Base-by-base conservation (phyloP, 495 filamentous ascomycete species). In the Amniculicola lignicola region DNA sequence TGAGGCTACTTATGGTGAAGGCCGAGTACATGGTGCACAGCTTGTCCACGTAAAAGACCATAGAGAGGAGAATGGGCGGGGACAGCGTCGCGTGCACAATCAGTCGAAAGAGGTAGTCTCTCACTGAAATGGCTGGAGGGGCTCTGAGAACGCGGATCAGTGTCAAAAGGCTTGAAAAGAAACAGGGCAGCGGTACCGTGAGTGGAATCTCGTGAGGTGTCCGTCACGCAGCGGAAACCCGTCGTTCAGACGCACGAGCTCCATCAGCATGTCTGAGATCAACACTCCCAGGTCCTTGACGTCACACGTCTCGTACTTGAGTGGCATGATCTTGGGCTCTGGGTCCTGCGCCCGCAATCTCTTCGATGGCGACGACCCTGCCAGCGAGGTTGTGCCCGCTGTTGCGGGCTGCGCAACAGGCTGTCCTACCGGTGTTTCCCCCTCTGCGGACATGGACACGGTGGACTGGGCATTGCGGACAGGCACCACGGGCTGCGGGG, bases 1-100 rank as follows among this genome's bases (percentile, higher is more conserved):
- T 98, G 14, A 98, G 78, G 31, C 87, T 93, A 61, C 85, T 93
- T 42, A 98, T 91, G 29, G 89, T 95, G 72, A 98, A 98, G 15
- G 89, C 86, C 5, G 90, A 85, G 66, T 95, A 97, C 23, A 93
- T 72, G 3, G 88, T 83, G 70, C 91, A 97, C 15, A 98, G 77
- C n/a, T 88, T 84, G 70, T 98, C 94, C 55, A 98, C 96, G 67
- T 98, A 98, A 67, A 92, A 97, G 47, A 98, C 93, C 91, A 98
- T 98, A 57, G 89, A 90, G n/a, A 98, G 79, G n/a, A 98, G 80
- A 48, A 98, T 88, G 4, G 93, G 91, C 4, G 93, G 91, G 5
- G 88, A 87, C 0, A 98, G 79, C 0, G 91, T 95, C 23, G 93
- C 93, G 69, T 98, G 93, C 40, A 90, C 90, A 10, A 93, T 90